Conservation (phyloP, 73 alveolate genomes). For the Paramecium octaurelia region DNA sequence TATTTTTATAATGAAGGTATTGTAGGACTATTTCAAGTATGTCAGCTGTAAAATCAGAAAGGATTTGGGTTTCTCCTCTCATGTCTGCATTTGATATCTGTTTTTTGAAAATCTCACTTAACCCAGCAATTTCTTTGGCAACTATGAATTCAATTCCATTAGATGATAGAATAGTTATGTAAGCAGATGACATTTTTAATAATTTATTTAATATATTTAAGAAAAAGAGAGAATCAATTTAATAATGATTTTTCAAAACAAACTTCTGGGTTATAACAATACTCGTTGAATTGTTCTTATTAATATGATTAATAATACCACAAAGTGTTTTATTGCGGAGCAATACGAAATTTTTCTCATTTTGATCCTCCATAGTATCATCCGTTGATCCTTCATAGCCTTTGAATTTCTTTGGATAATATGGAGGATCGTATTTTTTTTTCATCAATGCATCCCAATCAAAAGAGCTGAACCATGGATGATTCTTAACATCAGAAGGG, state of each 20-base stretch:
- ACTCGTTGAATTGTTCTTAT: slow-evolving; percentile 65
- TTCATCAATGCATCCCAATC: slow-evolving; percentile 49
- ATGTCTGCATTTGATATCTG: background rate
- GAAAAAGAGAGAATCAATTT: background rate
- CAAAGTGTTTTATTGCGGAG: slow-evolving; percentile 51
- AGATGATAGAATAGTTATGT: slow-evolving; percentile 4
- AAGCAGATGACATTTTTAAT: background rate
- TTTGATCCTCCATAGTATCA: slow-evolving; percentile 59
- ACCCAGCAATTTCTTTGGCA: background rate
- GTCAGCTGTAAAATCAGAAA: background rate
- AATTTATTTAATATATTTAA: background rate
- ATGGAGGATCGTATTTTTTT: slow-evolving; percentile 46
- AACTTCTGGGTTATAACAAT: slow-evolving; percentile 59
- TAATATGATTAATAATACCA: slow-evolving; percentile 41
- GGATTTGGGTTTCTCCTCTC: background rate
- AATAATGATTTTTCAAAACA: background rate
- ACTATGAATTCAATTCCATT: slow-evolving; percentile 4
- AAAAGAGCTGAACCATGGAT: slow-evolving; percentile 68
- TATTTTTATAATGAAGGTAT: slow-evolving; percentile 13
- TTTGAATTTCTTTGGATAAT: slow-evolving; percentile 42
- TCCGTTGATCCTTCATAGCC: slow-evolving; percentile 54
- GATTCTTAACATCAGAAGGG: slow-evolving; percentile 66
- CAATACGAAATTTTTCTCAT: slow-evolving; percentile 61
- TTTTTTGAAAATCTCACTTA: background rate
- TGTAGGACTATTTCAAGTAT: background rate